A percentile compares a stretch with the other conserved stretches of the same genome.
Conservation (phyloP, 257 asterid genomes). For the Nicotiana undulata region DNA sequence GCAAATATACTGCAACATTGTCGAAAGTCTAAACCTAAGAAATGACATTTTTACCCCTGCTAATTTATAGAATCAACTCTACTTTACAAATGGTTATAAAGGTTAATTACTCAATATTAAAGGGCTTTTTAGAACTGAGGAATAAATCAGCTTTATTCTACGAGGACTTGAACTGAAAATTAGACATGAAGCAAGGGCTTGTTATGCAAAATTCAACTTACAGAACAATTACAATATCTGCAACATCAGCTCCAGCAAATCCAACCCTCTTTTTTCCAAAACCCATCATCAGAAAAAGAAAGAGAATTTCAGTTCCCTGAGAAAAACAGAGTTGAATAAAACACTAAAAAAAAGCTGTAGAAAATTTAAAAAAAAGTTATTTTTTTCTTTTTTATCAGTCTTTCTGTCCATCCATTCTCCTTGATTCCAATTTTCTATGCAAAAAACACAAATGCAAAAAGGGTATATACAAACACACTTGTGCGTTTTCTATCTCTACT, state of each 20-base stretch:
- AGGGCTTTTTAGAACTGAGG: conserved; percentile 2
- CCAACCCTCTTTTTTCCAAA: conserved; percentile 5
- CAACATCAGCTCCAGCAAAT: conserved; percentile 31
- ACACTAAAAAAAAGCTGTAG: background rate
- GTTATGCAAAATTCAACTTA: background rate
- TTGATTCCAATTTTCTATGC: background rate
- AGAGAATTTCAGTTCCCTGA: conserved; percentile 35
- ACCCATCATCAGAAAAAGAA: conserved; percentile 18
- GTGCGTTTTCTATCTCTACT: background rate
- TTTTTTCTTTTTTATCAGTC: background rate
- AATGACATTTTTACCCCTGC: background rate
- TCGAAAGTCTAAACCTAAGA: background rate
- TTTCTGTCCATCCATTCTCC: conserved; percentile 1
- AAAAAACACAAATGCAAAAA: background rate
- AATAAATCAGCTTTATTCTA: background rate
- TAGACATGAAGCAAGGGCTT: background rate
- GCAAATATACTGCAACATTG: conserved; percentile 1
- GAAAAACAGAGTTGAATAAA: conserved; percentile 6
- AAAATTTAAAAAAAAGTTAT: background rate
- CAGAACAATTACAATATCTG: conserved; percentile 29
- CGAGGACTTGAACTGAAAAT: background rate
- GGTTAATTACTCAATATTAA: background rate
- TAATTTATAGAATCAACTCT: background rate
- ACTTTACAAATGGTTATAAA: background rate
- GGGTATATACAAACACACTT: background rate